phyloP scores from a whole-genome alignment of 2,329 filamentous ascomycete genomes.

The Hypoxylon sp. region DNA sequence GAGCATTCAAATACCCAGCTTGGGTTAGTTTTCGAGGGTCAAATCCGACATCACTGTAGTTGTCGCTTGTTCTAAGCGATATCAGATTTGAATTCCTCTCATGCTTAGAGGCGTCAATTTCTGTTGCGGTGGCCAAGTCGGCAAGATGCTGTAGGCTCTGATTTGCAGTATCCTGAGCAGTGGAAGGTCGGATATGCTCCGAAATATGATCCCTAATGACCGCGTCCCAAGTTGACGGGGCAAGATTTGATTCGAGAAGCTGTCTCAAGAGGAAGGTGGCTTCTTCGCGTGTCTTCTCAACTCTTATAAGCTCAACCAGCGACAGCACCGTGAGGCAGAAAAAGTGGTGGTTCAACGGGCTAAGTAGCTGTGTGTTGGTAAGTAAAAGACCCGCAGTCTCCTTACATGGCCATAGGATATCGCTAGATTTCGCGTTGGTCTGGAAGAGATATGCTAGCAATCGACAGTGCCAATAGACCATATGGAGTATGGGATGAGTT shows the following conservation, averaged over 20 bases:
- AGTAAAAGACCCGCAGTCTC: conserved; percentile 70
- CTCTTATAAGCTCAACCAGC: conserved; percentile 69
- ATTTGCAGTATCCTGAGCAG: conserved; percentile 57
- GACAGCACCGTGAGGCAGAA: conserved; percentile 69
- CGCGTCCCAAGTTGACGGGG: conserved; percentile 67
- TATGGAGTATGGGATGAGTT: conserved; percentile 68
- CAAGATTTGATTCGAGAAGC: conserved; percentile 65
- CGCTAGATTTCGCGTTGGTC: conserved; percentile 64
- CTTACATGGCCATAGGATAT: conserved; percentile 70
- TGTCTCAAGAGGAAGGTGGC: conserved; percentile 67
- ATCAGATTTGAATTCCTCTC: conserved; percentile 42
- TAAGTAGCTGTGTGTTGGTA: conserved; percentile 65
- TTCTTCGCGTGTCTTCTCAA: conserved; percentile 67
- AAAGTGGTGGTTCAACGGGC: conserved; percentile 76
- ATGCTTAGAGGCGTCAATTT: conserved; percentile 42
- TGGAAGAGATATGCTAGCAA: conserved; percentile 72
- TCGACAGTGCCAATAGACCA: conserved; percentile 77
- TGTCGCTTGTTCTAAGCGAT: conserved; percentile 47
- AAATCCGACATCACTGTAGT: conserved; percentile 59
- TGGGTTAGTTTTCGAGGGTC: conserved; percentile 55
- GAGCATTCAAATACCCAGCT: conserved; percentile 55
- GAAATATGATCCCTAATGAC: conserved; percentile 65
- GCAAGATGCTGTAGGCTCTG: conserved; percentile 71
- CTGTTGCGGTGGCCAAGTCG: conserved; percentile 63
- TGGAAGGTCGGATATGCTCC: conserved; percentile 53